Base-by-base conservation (phyloP, 257 asterid species). In the Rhazya stricta region DNA sequence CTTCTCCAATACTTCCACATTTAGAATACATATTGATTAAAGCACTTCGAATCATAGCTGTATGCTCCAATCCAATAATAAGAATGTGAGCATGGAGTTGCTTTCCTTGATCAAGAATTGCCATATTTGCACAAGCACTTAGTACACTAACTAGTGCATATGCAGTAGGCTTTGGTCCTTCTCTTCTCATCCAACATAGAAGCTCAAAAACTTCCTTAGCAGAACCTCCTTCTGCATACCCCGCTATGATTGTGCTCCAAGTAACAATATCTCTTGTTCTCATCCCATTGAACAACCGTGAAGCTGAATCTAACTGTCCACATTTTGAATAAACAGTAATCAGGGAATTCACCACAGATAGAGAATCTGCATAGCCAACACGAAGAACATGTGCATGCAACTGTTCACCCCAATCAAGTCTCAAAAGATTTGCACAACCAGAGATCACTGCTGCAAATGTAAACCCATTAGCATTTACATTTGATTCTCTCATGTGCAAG, bases 181-280 rank as follows among this genome's bases (percentile, higher is more conserved):
- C 90, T 81, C 85, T 84, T 85, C 95, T 91, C 97, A 94, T 91
- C 83, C 83, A 71, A 13, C 86, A 81, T 41, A 94, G 84, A 67
- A 90, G 84, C 88, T 89, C 86, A 61, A 94, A 88, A 23, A 91
- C 93, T 70, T 86, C 91, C 84, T 88, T 94, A 62, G 88, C 90
- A 10, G 56, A 78, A 70, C 97, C 97, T 53, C 80, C 90, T 87
- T 91, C 96, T 79, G 97, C 83, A 84, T 84, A 88, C 21, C 96
- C 97, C n/a, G 95, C 84, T 69, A 94, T 90, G 19, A 94, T 81
- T 6, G 96, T 89, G 78, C 97, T 94, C 97, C 97, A 94, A 72
- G 97, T 89, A 76, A 94, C 81, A 57, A 94, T 74, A 81, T 94
- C 97, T 78, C 88, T 90, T 69, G 42, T 80, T 12, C 79, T 74